Conservation (phyloP, 495 filamentous ascomycete species). For the Xylaria scruposa region DNA sequence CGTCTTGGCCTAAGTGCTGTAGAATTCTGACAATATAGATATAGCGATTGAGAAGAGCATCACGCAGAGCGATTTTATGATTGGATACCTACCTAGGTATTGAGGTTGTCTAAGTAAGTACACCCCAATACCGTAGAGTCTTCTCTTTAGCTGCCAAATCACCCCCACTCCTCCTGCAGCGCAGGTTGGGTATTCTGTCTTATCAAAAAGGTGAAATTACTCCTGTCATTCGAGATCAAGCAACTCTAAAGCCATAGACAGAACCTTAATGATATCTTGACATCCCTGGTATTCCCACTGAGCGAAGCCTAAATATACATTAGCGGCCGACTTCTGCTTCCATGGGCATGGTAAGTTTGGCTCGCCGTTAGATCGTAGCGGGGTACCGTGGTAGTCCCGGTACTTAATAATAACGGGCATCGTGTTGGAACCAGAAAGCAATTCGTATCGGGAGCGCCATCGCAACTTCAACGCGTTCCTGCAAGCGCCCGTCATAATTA, state of each 20-base stretch:
- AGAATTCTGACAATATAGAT: neutral
- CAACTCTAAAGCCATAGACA: neutral
- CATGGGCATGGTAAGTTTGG: slow-evolving; percentile 15
- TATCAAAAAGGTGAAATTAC: neutral
- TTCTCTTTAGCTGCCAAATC: neutral
- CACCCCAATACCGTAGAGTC: too few species aligned
- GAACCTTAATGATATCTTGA: neutral
- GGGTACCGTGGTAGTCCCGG: neutral
- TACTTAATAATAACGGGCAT: neutral
- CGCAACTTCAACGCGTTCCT: neutral
- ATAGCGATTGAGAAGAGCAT: neutral
- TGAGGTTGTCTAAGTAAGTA: neutral
- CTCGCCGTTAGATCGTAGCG: slow-evolving; percentile 18
- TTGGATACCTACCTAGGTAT: neutral
- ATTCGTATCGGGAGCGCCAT: neutral
- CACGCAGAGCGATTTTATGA: neutral
- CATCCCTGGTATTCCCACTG: neutral
- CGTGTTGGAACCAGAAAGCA: neutral
- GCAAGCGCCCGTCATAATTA: neutral
- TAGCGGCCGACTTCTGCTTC: slow-evolving; percentile 7
- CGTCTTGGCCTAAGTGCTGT: too few species aligned
- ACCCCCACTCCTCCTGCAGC: neutral
- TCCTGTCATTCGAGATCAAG: neutral
- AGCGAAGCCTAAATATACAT: neutral
- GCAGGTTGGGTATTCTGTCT: neutral